Evolutionary conservation across 2,329 filamentous ascomycete species (phyloP), one percentile per base, ranked within the genome.

Genomic region (Aureobasidium sp.): DNA sequence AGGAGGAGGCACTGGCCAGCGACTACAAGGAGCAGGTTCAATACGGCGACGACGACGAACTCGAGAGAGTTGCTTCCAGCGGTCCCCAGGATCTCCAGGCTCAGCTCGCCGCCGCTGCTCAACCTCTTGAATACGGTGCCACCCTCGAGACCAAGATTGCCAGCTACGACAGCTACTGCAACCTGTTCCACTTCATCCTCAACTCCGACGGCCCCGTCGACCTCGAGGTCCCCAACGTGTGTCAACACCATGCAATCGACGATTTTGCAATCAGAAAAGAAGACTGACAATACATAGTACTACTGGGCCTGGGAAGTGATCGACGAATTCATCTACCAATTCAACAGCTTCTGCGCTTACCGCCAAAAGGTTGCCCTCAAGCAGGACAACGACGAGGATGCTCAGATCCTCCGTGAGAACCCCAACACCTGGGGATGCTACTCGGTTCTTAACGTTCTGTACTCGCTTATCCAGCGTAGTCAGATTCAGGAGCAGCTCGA

Each of bases 281-380:
- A 47, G 34, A 37, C 61, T 39, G 27, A 46, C 55, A 12, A 27
- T 36, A 55, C 41, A n/a, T 63, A 97, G 91, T 95, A 96, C 81
- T 97, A 93, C 82, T 99, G 94, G 94, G 94, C 94, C 46, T 99
- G 94, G 94, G 94, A 99, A 77, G 93, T 97, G 69, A 97, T 99
- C 79, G 94, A 99, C 77, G 94, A 99, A 79, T 99, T 99, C 82
- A 97, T 99, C 80, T 99, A 99, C 82, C 94, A 99, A 78, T 99
- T 99, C 84, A 97, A 99, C 83, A 95, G 92, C 64, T 99, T 99
- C 83, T 97, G 92, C 76, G 91, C 92, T 66, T 97, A 97, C 84
- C 87, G 94, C 73, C 92, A 95, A 77, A 88, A 92, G 68, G 87
- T 96, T 69, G 94, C 94, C 67, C 86, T 92, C 69, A 85, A 82